Evolutionary conservation across 1,284 basidiomycete species (phyloP), one percentile per base, ranked within the genome.

Genomic region (Vanrija sp.): DNA sequence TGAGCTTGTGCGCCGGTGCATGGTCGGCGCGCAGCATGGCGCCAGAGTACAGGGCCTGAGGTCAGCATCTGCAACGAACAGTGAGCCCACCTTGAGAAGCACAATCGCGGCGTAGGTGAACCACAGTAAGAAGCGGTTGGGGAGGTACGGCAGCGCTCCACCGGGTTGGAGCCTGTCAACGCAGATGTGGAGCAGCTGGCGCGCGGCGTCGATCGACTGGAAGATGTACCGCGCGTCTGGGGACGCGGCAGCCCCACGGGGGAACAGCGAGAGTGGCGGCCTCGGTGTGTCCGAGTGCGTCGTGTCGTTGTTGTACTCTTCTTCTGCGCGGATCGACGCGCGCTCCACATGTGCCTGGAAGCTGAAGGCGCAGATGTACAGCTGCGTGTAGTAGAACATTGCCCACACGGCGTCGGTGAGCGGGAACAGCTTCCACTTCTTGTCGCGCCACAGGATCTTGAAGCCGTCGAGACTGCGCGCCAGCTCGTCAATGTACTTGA

Each of bases 261-360:
- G 74, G 58, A 76, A 76, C 18, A 75, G 64, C 25, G 64, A 67
- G 15, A 73, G 57, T 6, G 69, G 53, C 0, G 66, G 65, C 14
- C 65, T 57, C 10, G 62, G 54, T 5, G 55, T 55, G 23, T 58
- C 59, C 8, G 49, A 39, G 15, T 54, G 46, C 16, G 34, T 15
- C 34, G 34, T 34, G 34, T 34, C 34, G 12, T 63, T 62, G 38
- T 60, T 51, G 51, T 65, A 62, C 44, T 71, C 69, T 43, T 71
- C 65, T 43, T 74, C 72, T 2, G 73, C 71, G 21, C 71, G 62
- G 43, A 73, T 65, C 1, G 74, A 64, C 4, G 74, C 68, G 26
- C 76, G 64, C 54, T 76, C 72, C n/a, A 77, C 72, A 50, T 78
- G 76, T 12, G 74, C 74, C 72, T 76, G 74, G 45, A 77, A 78